Evolutionary conservation across 768 basidiomycete genomes (phyloP).

Genomic region (Boletus pseudo-olivaceus): DNA sequence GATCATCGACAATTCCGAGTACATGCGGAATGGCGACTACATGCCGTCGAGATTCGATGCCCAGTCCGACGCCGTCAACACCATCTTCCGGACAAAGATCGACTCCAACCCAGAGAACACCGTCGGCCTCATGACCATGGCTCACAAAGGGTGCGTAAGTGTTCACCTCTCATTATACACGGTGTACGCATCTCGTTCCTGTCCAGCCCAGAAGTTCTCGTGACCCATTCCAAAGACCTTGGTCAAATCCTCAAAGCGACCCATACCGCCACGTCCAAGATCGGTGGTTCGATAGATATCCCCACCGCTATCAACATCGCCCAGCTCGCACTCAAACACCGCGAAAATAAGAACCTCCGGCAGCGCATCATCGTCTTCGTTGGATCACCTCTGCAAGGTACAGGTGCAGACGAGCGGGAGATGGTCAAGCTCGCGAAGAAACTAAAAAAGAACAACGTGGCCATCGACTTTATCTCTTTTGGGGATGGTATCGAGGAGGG

Average conservation of each 20-base stretch:
- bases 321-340: constrained; percentile 93
- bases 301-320: constrained; percentile 90
- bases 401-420: constrained; percentile 68
- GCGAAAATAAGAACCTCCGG: constrained; percentile 97
- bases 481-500: constrained; percentile 82
- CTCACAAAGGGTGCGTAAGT: constrained; percentile 79
- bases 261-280: constrained; percentile 64
- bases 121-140: constrained; percentile 98
- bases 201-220: constrained; percentile 86
- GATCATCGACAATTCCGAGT: constrained; percentile 96
- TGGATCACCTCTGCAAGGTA: constrained; percentile 78
- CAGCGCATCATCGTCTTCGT: constrained; percentile 95
- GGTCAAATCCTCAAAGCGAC: constrained; percentile 85
- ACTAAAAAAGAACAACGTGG: constrained; percentile 99
- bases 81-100: constrained; percentile 89
- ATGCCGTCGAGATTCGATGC: constrained; percentile 83
- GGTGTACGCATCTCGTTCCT: background rate
- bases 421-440: constrained; percentile 93
- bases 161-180: background rate
- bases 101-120: constrained; percentile 97
- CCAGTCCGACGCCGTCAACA: constrained; percentile 87
- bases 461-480: constrained; percentile 86
- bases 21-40: constrained; percentile 95
- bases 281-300: constrained; percentile 82
- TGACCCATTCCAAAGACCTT: constrained; percentile 92